A percentile compares a stretch with the other conserved stretches of the same genome.
phyloP scores from a whole-genome alignment of 1,284 basidiomycete species.

The Hypsizygus ulmarius region DNA sequence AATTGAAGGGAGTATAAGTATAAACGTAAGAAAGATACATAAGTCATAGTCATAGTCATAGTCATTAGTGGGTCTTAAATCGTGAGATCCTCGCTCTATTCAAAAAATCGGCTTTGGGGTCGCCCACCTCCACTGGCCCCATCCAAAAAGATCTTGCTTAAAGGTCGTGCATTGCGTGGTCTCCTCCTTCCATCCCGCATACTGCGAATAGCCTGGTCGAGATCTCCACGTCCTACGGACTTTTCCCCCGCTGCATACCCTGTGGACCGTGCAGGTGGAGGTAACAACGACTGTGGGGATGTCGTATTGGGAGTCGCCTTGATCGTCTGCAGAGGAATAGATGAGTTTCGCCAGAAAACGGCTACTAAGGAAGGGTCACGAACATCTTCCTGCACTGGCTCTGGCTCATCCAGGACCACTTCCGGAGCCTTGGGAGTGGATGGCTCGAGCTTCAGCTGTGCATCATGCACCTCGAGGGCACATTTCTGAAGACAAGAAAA shows the following conservation, averaged over 20 bases:
- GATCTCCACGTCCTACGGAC: constrained; percentile 69
- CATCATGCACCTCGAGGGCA: constrained; percentile 66
- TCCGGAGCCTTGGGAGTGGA: constrained; percentile 25
- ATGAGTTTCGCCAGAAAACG: constrained; percentile 5
- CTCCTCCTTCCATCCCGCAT: constrained; percentile 68
- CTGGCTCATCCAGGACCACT: constrained; percentile 23
- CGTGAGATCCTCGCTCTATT: constrained; percentile 5
- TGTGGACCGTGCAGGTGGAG: constrained; percentile 34
- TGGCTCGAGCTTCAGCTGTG: constrained; percentile 37
- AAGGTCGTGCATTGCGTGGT: constrained; percentile 44
- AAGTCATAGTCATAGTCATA: too few species aligned
- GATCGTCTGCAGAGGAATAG: constrained; percentile 33
- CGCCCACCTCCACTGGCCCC: constrained; percentile 44
- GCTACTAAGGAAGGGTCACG: not conserved
- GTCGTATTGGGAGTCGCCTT: constrained; percentile 29
- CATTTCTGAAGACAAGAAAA: constrained; percentile 57
- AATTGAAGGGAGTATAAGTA: too few species aligned
- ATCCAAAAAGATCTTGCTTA: constrained; percentile 81
- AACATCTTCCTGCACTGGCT: constrained; percentile 30
- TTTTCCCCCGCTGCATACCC: constrained; percentile 39
- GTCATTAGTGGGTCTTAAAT: too few species aligned
- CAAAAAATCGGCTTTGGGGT: constrained; percentile 37
- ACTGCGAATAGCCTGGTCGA: constrained; percentile 81
- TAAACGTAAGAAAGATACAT: too few species aligned
- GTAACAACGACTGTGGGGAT: constrained; percentile 20